Conservation (phyloP, 331 rosid genomes). For the Acacia pycnantha region DNA sequence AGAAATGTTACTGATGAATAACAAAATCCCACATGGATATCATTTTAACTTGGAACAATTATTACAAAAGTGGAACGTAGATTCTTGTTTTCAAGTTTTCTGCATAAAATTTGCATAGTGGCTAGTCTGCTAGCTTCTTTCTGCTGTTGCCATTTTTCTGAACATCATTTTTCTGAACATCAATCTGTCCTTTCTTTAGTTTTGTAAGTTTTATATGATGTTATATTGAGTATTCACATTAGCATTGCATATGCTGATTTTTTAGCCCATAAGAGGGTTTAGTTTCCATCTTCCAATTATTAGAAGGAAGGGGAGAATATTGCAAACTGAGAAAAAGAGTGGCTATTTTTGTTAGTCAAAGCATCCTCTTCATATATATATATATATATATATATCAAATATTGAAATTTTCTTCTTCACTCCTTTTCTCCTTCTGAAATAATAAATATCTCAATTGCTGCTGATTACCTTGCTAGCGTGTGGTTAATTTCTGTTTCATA, state of each 20-base stretch:
- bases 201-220: background rate
- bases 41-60: background rate
- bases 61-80: background rate
- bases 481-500: background rate
- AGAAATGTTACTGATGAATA: background rate
- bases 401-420: background rate
- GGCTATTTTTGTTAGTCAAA: background rate
- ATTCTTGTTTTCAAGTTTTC: background rate
- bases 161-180: background rate
- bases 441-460: background rate
- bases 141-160: background rate
- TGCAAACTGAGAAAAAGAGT: background rate
- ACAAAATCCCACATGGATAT: background rate
- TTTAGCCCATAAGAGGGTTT: background rate
- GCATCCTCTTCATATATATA: background rate
- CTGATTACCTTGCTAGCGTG: background rate
- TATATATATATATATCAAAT: too few species aligned
- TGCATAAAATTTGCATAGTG: too few species aligned
- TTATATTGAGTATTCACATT: background rate
- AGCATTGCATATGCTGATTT: background rate
- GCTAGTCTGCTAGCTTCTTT: background rate
- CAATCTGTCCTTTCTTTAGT: background rate
- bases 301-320: background rate
- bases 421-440: background rate
- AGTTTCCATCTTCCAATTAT: background rate